Conservation (phyloP, 768 basidiomycete species). For the Fistulinella prunicolor region DNA sequence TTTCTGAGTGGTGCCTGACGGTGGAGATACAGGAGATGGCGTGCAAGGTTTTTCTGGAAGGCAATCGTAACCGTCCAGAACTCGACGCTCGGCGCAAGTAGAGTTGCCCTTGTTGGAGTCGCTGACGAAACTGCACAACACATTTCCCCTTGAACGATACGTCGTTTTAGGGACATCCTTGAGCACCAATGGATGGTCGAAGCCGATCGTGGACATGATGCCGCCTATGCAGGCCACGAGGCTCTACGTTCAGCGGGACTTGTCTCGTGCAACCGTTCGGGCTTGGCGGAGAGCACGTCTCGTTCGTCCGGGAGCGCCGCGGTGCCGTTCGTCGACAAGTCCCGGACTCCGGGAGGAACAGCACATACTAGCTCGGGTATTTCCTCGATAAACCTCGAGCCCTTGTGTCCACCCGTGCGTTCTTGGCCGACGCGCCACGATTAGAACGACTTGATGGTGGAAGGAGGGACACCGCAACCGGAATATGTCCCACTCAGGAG, state of each 20-base stretch:
- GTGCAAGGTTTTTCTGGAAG: no score
- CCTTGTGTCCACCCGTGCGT: background rate
- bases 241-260: background rate
- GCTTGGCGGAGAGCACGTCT: background rate
- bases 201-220: no score
- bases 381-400: conserved; percentile 1
- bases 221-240: background rate
- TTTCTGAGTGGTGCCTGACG: no score
- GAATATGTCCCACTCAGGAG: background rate
- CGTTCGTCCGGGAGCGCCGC: background rate
- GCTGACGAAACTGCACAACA: background rate
- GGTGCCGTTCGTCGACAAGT: background rate
- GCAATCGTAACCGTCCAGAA: no score
- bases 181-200: background rate
- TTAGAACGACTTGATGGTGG: conserved; percentile 1
- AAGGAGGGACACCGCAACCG: conserved; percentile 8
- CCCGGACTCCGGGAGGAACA: background rate
- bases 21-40: no score
- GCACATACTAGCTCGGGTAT: background rate
- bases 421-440: background rate
- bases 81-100: no score
- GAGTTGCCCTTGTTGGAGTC: no score
- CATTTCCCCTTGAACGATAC: background rate
- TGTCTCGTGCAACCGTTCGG: background rate
- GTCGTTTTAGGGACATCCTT: no score